Conservation (phyloP, 306 rosid genomes). For the Trifolium dubium region DNA sequence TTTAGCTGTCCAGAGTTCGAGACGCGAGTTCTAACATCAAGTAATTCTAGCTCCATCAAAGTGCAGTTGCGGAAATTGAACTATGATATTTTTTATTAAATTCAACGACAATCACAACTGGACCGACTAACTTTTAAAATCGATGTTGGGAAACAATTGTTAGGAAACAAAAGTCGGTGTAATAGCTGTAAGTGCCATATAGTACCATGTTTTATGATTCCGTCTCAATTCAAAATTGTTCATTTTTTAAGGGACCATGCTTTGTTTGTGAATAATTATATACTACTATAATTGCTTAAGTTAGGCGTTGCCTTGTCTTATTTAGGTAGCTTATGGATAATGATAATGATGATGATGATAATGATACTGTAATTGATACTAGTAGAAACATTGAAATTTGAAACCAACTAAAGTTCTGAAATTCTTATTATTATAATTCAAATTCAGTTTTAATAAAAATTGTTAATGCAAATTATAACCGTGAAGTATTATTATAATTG, state of each 20-base stretch:
- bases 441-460: neutral
- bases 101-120: too few relatives aligned
- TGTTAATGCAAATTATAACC: neutral
- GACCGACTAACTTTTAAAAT: too few relatives aligned
- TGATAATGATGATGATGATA: neutral
- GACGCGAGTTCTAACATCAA: too few relatives aligned
- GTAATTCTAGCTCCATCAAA: too few relatives aligned
- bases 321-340: neutral
- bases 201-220: neutral
- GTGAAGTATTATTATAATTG: too few relatives aligned
- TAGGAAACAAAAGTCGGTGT: too few relatives aligned
- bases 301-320: constrained; percentile 2
- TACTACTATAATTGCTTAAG: neutral
- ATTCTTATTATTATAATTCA: neutral
- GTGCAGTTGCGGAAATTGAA: too few relatives aligned
- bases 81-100: too few relatives aligned
- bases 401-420: neutral
- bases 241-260: neutral
- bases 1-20: too few relatives aligned
- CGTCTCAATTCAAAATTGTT: neutral
- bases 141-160: too few relatives aligned
- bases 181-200: too few relatives aligned
- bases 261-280: neutral
- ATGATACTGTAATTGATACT: too few relatives aligned
- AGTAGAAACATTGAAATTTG: neutral